These are phyloP conservation scores for Emydomyces testavorans DNA, from an alignment of 2,329 filamentous ascomycete species.

Conservation along the genomic window DNA sequence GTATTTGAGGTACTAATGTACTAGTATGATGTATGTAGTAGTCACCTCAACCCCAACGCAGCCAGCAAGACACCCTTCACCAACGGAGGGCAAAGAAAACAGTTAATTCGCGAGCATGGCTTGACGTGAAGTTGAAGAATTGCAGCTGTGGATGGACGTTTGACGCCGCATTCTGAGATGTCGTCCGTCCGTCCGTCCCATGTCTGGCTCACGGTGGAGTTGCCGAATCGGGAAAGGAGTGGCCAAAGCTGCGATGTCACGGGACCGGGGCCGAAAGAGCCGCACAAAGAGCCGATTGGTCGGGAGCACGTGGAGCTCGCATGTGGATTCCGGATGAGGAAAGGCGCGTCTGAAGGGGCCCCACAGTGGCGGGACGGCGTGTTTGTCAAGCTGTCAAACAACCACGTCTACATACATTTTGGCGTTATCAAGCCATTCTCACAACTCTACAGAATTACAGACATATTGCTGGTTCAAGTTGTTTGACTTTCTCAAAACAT, in stretches of 20 bases:
- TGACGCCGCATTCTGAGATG: too few species aligned
- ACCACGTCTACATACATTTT: background rate
- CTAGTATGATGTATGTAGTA: too few species aligned
- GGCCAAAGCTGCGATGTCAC: background rate
- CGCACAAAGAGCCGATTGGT: conserved; percentile 4
- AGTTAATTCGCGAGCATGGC: too few species aligned
- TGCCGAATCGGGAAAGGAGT: conserved; percentile 3
- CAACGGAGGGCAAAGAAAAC: too few species aligned
- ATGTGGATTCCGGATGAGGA: conserved; percentile 1
- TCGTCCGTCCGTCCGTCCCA: too few species aligned
- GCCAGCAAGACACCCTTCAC: too few species aligned
- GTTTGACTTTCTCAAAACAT: too few species aligned
- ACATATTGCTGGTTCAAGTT: too few species aligned
- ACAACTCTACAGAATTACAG: too few species aligned
- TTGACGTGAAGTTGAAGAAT: too few species aligned
- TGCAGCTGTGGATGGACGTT: too few species aligned
- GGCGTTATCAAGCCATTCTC: background rate
- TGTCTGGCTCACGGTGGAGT: background rate
- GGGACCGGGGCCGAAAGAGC: background rate
- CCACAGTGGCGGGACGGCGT: background rate
- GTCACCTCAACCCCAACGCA: too few species aligned
- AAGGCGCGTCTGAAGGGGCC: background rate
- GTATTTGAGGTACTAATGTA: conserved; percentile 5
- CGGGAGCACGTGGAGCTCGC: background rate
- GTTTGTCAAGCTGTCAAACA: conserved; percentile 9